Base-by-base conservation (phyloP, 495 filamentous ascomycete genomes). In the Penicillium nucicola region DNA sequence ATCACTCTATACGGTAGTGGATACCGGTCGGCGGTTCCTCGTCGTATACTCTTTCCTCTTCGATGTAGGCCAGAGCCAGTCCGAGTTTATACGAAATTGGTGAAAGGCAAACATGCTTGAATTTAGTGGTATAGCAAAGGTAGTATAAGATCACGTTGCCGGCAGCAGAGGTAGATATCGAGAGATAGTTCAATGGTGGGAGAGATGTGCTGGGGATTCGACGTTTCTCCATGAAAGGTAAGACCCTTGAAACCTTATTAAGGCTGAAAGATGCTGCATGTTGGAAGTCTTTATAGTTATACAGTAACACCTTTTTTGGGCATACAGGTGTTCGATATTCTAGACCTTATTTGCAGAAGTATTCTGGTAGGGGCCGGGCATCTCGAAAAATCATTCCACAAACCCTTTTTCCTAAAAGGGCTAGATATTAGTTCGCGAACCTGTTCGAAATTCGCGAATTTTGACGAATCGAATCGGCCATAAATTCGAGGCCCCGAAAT, bases 1-100 rank as follows among this genome's bases (percentile, higher is more conserved):
- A 48, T 58, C 13, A 70, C 43, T 70, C 58, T 43, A 70, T 70
- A 22, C 51, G 56, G 45, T 72, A 72, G 52, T 67, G 58, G 44
- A 70, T 55, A 53, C 35, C 65, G 44, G 18, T 64, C 31, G 60
- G 61, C 42, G 53, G 49, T 25, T 64, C 43, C 43, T 66, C 53
- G 47, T 67, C 38, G 23, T 70, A 70, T 7, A 17, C 31, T 43
- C 19, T 53, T 45, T 44, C 48, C 12, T 62, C 49, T 12, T 62
- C 44, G n/a, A n/a, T n/a, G n/a, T n/a, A n/a, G n/a, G n/a, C n/a
- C n/a, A n/a, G n/a, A n/a, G n/a, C n/a, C n/a, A n/a, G n/a, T n/a
- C n/a, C n/a, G n/a, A n/a, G n/a, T n/a, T n/a, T n/a, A n/a, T n/a
- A n/a, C n/a, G n/a, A n/a, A n/a, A n/a, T n/a, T n/a, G n/a, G n/a